Evolutionary conservation across 352 stramenopile species (phyloP).

Genomic region (Globisporangium orthogonon): DNA sequence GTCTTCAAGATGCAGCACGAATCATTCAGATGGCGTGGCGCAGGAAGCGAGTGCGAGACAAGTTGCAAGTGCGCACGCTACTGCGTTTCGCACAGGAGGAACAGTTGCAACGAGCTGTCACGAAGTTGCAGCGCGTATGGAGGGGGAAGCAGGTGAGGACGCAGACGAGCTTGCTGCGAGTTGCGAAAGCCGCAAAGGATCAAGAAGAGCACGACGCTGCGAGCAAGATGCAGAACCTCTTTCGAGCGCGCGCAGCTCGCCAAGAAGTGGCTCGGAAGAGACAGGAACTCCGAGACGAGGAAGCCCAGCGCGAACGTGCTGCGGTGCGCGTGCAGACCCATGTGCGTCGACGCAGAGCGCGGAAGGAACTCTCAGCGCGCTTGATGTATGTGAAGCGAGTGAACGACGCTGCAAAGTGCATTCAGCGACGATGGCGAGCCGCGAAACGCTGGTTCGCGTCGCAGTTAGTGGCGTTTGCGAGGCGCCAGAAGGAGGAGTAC

Average conservation of each 20-base stretch:
- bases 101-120: slow-evolving; percentile 20
- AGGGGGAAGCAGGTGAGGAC: slow-evolving; percentile 40
- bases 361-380: slow-evolving; percentile 26
- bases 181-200: slow-evolving; percentile 25
- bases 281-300: slow-evolving; percentile 23
- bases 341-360: slow-evolving; percentile 28
- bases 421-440: slow-evolving; percentile 49
- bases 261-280: slow-evolving; percentile 26
- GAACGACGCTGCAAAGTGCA: slow-evolving; percentile 26
- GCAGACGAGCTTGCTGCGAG: slow-evolving; percentile 17
- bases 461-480: slow-evolving; percentile 33
- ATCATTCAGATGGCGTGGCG: slow-evolving; percentile 43
- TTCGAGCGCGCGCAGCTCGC: slow-evolving; percentile 39
- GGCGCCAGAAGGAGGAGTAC: slow-evolving; percentile 28
- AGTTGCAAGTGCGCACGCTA: slow-evolving; percentile 17
- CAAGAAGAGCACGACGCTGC: slow-evolving; percentile 35
- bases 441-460: slow-evolving; percentile 33
- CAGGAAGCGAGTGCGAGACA: slow-evolving; percentile 28
- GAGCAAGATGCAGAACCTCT: slow-evolving; percentile 56
- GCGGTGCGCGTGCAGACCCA: slow-evolving; percentile 35
- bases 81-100: slow-evolving; percentile 7
- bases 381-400: slow-evolving; percentile 18
- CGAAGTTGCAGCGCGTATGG: slow-evolving; percentile 75
- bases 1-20: slow-evolving; percentile 18
- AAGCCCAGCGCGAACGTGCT: slow-evolving; percentile 31